Evolutionary conservation across 345 rosid genomes (phyloP).

Genomic region (Aethionema arabicum): DNA sequence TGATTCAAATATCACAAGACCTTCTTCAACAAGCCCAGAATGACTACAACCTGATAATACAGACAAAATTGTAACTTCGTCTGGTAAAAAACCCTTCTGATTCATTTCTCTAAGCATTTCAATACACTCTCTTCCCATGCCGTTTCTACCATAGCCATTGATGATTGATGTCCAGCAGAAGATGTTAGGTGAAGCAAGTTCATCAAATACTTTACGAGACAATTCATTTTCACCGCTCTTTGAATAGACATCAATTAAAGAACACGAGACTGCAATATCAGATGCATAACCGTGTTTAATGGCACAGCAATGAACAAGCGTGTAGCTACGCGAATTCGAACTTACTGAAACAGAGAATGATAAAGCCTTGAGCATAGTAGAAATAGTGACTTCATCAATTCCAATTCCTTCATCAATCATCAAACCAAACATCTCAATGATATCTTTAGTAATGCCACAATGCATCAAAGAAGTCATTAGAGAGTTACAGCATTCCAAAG

Average conservation of each 20-base stretch:
- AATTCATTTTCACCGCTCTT: constrained; percentile 61
- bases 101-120: constrained; percentile 56
- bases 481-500: constrained; percentile 63
- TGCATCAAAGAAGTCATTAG: constrained; percentile 65
- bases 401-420: constrained; percentile 78
- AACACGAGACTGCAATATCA: constrained; percentile 64
- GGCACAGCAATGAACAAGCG: constrained; percentile 57
- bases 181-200: constrained; percentile 54
- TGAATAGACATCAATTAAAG: constrained; percentile 67
- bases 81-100: constrained; percentile 56
- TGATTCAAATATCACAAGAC: constrained; percentile 42
- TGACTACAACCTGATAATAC: constrained; percentile 68
- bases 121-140: constrained; percentile 66
- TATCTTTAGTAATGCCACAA: constrained; percentile 55
- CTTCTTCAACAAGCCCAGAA: constrained; percentile 80
- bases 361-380: constrained; percentile 63
- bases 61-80: constrained; percentile 66
- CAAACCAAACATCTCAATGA: constrained; percentile 62
- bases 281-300: constrained; percentile 57
- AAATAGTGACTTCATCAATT: constrained; percentile 62
- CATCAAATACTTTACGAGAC: constrained; percentile 49
- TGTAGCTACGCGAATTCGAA: constrained; percentile 46
- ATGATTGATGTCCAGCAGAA: constrained; percentile 70
- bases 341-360: constrained; percentile 41
- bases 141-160: constrained; percentile 58